Evolutionary conservation across 768 basidiomycete genomes (phyloP), one percentile per base, ranked within the genome.

Genomic region (Leccinum sublutescens): DNA sequence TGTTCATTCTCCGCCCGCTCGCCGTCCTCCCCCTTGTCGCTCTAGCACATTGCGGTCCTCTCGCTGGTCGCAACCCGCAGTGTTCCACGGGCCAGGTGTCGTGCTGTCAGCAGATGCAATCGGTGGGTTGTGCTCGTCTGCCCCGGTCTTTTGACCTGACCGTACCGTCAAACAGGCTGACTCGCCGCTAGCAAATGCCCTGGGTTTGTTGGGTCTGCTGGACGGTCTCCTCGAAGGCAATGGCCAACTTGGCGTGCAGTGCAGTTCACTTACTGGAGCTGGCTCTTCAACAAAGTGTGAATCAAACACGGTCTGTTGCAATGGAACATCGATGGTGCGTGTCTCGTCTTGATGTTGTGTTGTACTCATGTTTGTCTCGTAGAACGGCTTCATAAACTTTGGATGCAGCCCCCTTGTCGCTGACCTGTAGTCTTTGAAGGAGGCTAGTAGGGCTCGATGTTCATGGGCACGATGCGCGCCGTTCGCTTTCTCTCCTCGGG

Each of bases 381-480:
- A 73, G 63, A 50, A 54, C 5, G 71, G 71, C 51, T 27, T 73
- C 50, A 47, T 73, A 31, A 72, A 72, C 50, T 27, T 72, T 50
- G 66, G 66, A 53, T 72, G 71, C 45, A 60, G 51, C 23, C 62
- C 71, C 10, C 49, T 64, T 47, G 40, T 52, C 15, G 12, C 64
- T 11, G 21, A 31, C 6, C n/a, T 29, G 25, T 63, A 49, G 33
- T 55, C 53, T 12, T 50, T 17, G 38, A 48, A 51, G 51, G 25
- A 59, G 47, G 51, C 33, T 60, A 55, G 52, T 51, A n/a, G 62
- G 54, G 52, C 54, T 47, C 19, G 45, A 47, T 21, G 45, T 47
- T 47, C 17, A 40, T 4, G 38, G 38, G 38, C 45, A 47, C 45
- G 19, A 48, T 54, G 54, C 50, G 29, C 54, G 31, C 31, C 38